These are phyloP conservation scores for Penicillium psychrosexuale DNA, from an alignment of 2,329 filamentous ascomycete species.

Conservation along the genomic window DNA sequence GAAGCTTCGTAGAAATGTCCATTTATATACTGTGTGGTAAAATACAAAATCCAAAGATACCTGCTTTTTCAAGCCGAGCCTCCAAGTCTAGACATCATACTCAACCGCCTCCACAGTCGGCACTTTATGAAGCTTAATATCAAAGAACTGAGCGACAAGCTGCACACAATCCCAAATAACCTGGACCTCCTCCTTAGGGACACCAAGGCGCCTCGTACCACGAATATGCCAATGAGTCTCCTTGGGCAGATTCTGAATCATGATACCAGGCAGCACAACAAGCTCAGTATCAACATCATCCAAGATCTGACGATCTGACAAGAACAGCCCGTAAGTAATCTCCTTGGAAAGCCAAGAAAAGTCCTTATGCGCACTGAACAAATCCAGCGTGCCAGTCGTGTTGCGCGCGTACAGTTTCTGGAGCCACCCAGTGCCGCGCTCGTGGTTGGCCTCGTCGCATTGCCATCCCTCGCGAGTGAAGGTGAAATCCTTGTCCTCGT, in stretches of 20 bases:
- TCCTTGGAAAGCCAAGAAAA: conserved; percentile 74
- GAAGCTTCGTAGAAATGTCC: not conserved
- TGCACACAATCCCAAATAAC: conserved; percentile 32
- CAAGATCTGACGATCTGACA: conserved; percentile 43
- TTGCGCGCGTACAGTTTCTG: conserved; percentile 56
- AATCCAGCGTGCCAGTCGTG: conserved; percentile 30
- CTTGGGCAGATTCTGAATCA: conserved; percentile 43
- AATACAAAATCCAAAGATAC: not conserved
- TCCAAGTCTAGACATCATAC: conserved; percentile 25
- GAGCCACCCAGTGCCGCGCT: conserved; percentile 56
- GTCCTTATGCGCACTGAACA: conserved; percentile 34
- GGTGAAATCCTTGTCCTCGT: conserved; percentile 58
- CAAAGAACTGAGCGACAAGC: conserved; percentile 30
- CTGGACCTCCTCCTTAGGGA: conserved; percentile 42
- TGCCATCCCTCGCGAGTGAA: conserved; percentile 58
- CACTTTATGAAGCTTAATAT: conserved; percentile 28
- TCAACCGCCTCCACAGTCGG: conserved; percentile 34
- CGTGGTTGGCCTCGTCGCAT: conserved; percentile 54
- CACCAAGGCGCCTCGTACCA: conserved; percentile 41
- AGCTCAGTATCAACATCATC: conserved; percentile 45
- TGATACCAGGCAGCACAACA: conserved; percentile 45
- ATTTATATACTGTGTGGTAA: not conserved
- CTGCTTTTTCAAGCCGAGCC: not conserved
- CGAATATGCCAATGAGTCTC: conserved; percentile 49
- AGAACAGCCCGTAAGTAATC: conserved; percentile 62